Evolutionary conservation across 1,284 basidiomycete species (phyloP).

Genomic region (Malassezia caprae): DNA sequence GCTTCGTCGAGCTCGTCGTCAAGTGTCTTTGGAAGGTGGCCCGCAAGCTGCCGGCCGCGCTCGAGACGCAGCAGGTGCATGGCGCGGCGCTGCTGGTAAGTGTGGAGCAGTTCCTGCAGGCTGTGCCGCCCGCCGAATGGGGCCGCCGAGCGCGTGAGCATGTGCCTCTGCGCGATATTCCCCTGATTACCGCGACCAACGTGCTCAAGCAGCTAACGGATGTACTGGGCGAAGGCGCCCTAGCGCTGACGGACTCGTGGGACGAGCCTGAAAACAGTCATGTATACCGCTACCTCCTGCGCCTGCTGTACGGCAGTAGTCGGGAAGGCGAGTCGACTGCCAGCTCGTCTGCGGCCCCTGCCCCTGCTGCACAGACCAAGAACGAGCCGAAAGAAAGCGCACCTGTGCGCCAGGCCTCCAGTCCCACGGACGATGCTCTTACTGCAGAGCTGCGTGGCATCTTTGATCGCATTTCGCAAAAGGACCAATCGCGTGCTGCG

Average conservation of each 20-base stretch:
- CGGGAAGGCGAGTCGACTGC: slow-evolving; percentile 57
- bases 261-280: slow-evolving; percentile 36
- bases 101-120: slow-evolving; percentile 85
- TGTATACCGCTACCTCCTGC: slow-evolving; percentile 41
- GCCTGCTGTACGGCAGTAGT: slow-evolving; percentile 42
- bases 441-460: slow-evolving; percentile 70
- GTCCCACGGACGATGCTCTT: slow-evolving; percentile 57
- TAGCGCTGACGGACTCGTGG: slow-evolving; percentile 35
- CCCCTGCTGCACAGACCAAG: slow-evolving; percentile 12
- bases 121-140: slow-evolving; percentile 91
- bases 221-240: slow-evolving; percentile 31
- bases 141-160: slow-evolving; percentile 76
- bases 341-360: slow-evolving; percentile 12
- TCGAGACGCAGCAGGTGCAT: slow-evolving; percentile 68
- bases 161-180: slow-evolving; percentile 91
- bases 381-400: neutral
- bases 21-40: slow-evolving; percentile 99
- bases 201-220: slow-evolving; percentile 49
- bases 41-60: slow-evolving; percentile 80
- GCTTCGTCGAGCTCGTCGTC: slow-evolving; percentile 87
- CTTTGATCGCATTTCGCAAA: slow-evolving; percentile 73
- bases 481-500: slow-evolving; percentile 71
- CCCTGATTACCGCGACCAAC: slow-evolving; percentile 80
- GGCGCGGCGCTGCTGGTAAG: slow-evolving; percentile 83
- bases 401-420: neutral